Conservation (phyloP, 1,139 yeast genomes). For the Yamadazyma atmosphaerica region DNA sequence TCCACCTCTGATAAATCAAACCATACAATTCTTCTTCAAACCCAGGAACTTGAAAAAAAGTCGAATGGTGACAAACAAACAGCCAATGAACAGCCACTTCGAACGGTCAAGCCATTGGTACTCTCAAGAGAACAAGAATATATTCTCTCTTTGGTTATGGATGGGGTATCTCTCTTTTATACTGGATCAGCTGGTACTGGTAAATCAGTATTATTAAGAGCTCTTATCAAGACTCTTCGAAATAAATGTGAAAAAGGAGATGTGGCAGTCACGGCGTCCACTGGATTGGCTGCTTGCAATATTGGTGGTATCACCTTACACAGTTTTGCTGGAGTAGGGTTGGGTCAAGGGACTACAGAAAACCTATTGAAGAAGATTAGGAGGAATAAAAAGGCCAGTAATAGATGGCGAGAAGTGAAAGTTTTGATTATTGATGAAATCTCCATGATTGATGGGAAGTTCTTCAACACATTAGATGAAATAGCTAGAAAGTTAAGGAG, state of each 20-base stretch:
- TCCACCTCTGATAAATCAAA: conserved; percentile 5
- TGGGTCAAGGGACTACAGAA: conserved; percentile 49
- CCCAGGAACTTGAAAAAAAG: conserved; percentile 5
- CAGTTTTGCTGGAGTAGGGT: conserved; percentile 83
- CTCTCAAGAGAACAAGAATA: conserved; percentile 44
- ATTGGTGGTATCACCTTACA: conserved; percentile 88
- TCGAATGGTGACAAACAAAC: background rate
- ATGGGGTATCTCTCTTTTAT: conserved; percentile 67
- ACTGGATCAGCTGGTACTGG: conserved; percentile 99
- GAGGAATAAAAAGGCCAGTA: conserved; percentile 49
- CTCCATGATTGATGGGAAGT: conserved; percentile 81
- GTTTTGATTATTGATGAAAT: conserved; percentile 84
- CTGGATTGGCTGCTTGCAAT: conserved; percentile 91
- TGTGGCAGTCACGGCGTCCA: conserved; percentile 88
- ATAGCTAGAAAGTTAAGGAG: conserved; percentile 61
- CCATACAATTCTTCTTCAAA: conserved; percentile 11
- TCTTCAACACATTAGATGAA: conserved; percentile 68
- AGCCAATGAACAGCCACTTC: conserved; percentile 10
- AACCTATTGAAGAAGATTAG: conserved; percentile 55
- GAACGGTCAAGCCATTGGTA: conserved; percentile 36
- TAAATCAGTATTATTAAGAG: conserved; percentile 73
- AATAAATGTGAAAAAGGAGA: conserved; percentile 44
- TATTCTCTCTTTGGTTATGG: conserved; percentile 33
- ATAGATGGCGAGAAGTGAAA: conserved; percentile 62
- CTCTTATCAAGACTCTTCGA: conserved; percentile 63